Base-by-base conservation (phyloP, 768 basidiomycete genomes). In the Fistulinella prunicolor region DNA sequence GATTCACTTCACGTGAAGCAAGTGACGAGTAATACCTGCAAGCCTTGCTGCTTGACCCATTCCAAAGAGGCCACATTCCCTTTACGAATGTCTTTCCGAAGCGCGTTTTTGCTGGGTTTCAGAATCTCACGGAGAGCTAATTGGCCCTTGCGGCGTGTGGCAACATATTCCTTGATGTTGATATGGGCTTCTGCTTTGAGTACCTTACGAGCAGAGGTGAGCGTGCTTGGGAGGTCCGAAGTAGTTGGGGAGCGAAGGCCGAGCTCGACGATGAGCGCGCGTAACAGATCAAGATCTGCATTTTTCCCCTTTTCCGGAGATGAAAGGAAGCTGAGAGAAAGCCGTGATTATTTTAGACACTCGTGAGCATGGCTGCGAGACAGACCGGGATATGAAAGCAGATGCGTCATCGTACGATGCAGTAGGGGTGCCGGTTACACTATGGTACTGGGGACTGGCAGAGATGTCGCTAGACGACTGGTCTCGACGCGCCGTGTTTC, bases 201-300 rank as follows among this genome's bases (percentile, higher is more conserved):
- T 35, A 84, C 69, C 13, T 77, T 77, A 54, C 79, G 82, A n/a
- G 87, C 89, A 7, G 84, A 73, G n/a, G 66, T 78, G 44, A 90
- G 66, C 0, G 84, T 77, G 24, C 64, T 62, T 3, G 88, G 88
- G 3, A 87, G 70, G 21, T 72, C 65, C 19, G 44, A 59, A 52
- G 73, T 67, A 24, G 69, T 70, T 0, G 73, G 72, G 14, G 71
- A 70, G 58, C 52, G 65, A 44, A 78, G 69, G n/a, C 87, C 87
- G n/a, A 90, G 73, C 67, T 90, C 89, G 51, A 89, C 72, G 55
- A 88, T 81, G 49, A 90, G 76, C 0, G 86, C 81, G 48, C 89
- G 88, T 6, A 89, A 72, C 32, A 90, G 70, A 6, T 76, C 73
- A 29, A 90, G 77, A 32, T 79, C 72, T 21, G 47, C 17, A 17